Evolutionary conservation across 441 rosid genomes (phyloP).

Genomic region (Erysimum cheiri): DNA sequence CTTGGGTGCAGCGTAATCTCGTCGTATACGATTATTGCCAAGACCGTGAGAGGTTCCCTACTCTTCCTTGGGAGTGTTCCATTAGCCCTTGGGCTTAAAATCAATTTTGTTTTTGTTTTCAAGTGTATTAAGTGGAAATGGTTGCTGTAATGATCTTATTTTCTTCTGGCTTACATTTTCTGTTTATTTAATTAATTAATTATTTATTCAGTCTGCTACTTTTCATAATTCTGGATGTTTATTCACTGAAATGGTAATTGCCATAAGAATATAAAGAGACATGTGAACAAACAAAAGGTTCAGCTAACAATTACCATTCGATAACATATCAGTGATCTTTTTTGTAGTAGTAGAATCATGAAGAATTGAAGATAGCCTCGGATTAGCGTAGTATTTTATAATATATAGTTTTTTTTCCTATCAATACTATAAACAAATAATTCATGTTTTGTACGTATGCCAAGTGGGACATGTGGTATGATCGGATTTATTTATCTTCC

Average conservation of each 20-base stretch:
- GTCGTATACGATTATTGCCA: conserved; percentile 86
- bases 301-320: too few relatives aligned
- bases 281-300: too few relatives aligned
- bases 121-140: conserved; percentile 34
- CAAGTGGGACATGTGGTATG: not conserved
- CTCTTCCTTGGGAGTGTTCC: conserved; percentile 76
- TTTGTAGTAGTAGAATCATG: too few relatives aligned
- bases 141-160: conserved; percentile 18
- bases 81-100: conserved; percentile 80
- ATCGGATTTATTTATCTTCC: not conserved
- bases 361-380: too few relatives aligned
- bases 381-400: too few relatives aligned
- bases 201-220: conserved; percentile 21
- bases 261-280: too few relatives aligned
- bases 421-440: not conserved
- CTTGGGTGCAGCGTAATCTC: conserved; percentile 91
- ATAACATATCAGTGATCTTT: too few relatives aligned
- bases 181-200: conserved; percentile 36
- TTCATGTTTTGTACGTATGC: not conserved
- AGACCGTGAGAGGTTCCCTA: conserved; percentile 64
- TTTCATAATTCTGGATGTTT: not conserved
- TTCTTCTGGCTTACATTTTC: not conserved
- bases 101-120: not conserved
- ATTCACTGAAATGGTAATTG: not conserved
- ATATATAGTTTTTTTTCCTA: too few relatives aligned